Evolutionary conservation across 257 asterid species (phyloP).

Genomic region (Penstemon eatonii): DNA sequence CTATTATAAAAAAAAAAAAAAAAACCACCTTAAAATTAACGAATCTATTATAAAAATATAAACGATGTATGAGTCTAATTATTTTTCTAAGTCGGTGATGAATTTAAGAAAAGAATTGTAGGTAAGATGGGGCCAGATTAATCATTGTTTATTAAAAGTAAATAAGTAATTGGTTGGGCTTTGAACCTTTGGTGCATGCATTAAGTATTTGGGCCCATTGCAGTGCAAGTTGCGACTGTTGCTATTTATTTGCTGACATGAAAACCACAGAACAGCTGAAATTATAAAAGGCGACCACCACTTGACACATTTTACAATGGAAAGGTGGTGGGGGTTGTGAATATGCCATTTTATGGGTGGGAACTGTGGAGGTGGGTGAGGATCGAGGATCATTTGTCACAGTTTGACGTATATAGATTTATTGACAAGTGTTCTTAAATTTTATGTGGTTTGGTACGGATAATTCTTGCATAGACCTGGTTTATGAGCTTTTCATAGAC

Average conservation of each 20-base stretch:
- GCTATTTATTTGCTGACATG: slow-evolving; percentile 41
- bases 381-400: too few relatives aligned
- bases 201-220: background rate
- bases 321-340: background rate
- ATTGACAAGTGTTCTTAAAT: too few relatives aligned
- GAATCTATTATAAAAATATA: background rate
- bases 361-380: too few relatives aligned
- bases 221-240: slow-evolving; percentile 47
- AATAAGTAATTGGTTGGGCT: slow-evolving; percentile 11
- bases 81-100: background rate
- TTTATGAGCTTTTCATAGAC: too few relatives aligned
- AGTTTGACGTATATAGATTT: too few relatives aligned
- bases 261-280: slow-evolving; percentile 38
- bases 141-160: background rate
- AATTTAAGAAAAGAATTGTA: background rate
- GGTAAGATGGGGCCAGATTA: slow-evolving; percentile 13
- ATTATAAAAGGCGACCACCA: slow-evolving; percentile 20
- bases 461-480: too few relatives aligned
- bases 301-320: slow-evolving; percentile 51
- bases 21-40: background rate
- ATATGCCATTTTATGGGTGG: too few relatives aligned
- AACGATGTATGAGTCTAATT: background rate
- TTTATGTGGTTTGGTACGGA: too few relatives aligned
- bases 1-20: background rate
- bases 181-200: slow-evolving; percentile 8